Conservation (phyloP, 345 rosid genomes). For the Diplotaxis tenuifolia region DNA sequence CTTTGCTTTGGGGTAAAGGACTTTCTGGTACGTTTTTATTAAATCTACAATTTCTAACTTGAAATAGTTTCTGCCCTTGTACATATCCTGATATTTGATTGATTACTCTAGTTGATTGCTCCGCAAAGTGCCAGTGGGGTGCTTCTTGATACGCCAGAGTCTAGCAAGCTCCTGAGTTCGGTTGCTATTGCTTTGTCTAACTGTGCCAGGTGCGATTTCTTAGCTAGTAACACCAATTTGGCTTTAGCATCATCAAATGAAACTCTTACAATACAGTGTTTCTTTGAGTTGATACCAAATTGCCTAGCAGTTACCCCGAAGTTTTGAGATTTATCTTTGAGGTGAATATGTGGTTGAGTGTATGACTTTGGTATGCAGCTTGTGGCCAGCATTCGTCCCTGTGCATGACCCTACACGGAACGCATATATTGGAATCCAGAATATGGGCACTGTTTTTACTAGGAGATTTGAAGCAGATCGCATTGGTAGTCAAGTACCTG, state of each 20-base stretch:
- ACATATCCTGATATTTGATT: conserved; percentile 1
- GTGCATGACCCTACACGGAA: conserved; percentile 92
- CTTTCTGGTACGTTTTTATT: conserved; percentile 72
- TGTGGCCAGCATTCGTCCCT: conserved; percentile 98
- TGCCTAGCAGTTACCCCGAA: neutral
- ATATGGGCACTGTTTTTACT: conserved; percentile 85
- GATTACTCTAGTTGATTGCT: conserved; percentile 62
- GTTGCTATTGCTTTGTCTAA: conserved; percentile 92
- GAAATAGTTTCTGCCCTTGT: neutral
- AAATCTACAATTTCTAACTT: conserved; percentile 7
- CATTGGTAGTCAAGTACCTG: conserved; percentile 90
- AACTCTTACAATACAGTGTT: conserved; percentile 11
- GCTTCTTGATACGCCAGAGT: conserved; percentile 89
- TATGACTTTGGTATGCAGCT: conserved; percentile 49
- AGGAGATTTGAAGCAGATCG: conserved; percentile 94
- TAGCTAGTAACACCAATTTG: conserved; percentile 21
- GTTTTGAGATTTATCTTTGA: conserved; percentile 4
- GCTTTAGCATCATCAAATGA: conserved; percentile 7
- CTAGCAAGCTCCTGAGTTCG: conserved; percentile 89
- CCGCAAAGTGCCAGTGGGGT: conserved; percentile 99
- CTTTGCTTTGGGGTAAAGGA: conserved; percentile 95
- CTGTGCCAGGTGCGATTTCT: conserved; percentile 68
- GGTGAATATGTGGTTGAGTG: conserved; percentile 3
- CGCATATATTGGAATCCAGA: conserved; percentile 92
- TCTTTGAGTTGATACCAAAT: conserved; percentile 17